Evolutionary conservation across 495 filamentous ascomycete genomes (phyloP).

Genomic region (Hyaloscypha hepaticicola): DNA sequence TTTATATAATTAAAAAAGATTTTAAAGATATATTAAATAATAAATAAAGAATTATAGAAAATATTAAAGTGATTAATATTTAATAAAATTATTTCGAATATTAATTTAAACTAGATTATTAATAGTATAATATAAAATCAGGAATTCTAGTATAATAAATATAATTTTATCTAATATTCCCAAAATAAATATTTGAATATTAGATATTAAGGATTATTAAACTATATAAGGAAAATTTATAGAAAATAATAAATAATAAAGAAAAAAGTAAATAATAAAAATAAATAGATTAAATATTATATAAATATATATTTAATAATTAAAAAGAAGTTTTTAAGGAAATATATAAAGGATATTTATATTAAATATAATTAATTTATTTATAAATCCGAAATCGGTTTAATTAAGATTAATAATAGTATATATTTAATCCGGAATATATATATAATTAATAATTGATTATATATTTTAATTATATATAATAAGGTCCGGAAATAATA

Average conservation of each 20-base stretch:
- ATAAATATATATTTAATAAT: too few relatives aligned
- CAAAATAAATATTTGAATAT: neutral
- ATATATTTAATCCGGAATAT: slow-evolving; percentile 15
- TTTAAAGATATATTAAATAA: neutral
- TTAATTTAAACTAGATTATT: neutral
- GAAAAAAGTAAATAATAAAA: too few relatives aligned
- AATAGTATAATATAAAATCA: neutral
- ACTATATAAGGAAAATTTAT: neutral
- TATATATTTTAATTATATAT: neutral
- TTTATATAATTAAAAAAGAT: slow-evolving; percentile 8
- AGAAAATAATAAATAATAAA: neutral
- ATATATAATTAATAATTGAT: slow-evolving; percentile 2
- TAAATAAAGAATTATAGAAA: slow-evolving; percentile 9
- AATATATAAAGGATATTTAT: too few relatives aligned
- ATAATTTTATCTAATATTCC: slow-evolving; percentile 10
- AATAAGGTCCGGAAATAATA: too few relatives aligned
- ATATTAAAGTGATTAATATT: slow-evolving; percentile 8
- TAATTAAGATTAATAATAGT: slow-evolving; percentile 17
- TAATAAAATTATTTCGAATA: neutral
- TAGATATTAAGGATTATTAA: neutral
- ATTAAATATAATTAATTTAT: too few relatives aligned
- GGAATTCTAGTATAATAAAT: neutral
- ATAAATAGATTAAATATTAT: too few relatives aligned
- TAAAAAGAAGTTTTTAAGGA: too few relatives aligned
- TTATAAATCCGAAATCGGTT: slow-evolving; percentile 4